A percentile compares a stretch with the other conserved stretches of the same genome.
Conservation (phyloP, 805 yeast genomes). For the Metschnikowia shivogae region DNA sequence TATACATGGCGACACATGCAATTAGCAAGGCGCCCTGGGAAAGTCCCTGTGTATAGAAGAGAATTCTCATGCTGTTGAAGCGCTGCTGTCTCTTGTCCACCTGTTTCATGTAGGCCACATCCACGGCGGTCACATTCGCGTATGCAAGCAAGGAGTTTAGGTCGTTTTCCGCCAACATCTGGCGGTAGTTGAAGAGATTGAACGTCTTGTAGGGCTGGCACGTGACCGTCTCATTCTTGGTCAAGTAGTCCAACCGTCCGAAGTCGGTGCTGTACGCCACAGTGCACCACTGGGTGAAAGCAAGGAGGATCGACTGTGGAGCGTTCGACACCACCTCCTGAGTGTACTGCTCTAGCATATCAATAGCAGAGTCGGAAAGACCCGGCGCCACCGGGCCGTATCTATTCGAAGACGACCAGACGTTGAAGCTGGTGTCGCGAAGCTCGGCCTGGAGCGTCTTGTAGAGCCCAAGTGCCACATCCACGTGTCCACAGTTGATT, state of each 20-base stretch:
- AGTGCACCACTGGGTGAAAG: constrained; percentile 10
- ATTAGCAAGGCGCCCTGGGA: constrained; percentile 29
- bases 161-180: constrained; percentile 37
- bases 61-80: constrained; percentile 24
- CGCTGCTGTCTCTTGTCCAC: constrained; percentile 16
- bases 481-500: constrained; percentile 49
- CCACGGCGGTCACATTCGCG: constrained; percentile 33
- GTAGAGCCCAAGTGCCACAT: constrained; percentile 52
- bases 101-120: constrained; percentile 8
- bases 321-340: constrained; percentile 42
- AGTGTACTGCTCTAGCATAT: constrained; percentile 43
- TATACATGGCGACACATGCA: constrained; percentile 32
- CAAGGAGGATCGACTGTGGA: constrained; percentile 43
- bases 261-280: constrained; percentile 10
- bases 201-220: constrained; percentile 7
- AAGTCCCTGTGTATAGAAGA: constrained; percentile 24
- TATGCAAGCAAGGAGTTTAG: constrained; percentile 45
- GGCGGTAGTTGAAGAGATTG: constrained; percentile 43
- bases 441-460: constrained; percentile 21
- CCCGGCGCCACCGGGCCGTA: constrained; percentile 25
- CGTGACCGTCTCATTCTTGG: constrained; percentile 4
- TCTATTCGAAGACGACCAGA: constrained; percentile 5
- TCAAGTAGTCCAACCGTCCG: neutral
- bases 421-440: constrained; percentile 19
- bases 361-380: constrained; percentile 48